These are phyloP conservation scores for Neurospora sp. DNA, from an alignment of 495 filamentous ascomycete genomes.

Conservation along the genomic window DNA sequence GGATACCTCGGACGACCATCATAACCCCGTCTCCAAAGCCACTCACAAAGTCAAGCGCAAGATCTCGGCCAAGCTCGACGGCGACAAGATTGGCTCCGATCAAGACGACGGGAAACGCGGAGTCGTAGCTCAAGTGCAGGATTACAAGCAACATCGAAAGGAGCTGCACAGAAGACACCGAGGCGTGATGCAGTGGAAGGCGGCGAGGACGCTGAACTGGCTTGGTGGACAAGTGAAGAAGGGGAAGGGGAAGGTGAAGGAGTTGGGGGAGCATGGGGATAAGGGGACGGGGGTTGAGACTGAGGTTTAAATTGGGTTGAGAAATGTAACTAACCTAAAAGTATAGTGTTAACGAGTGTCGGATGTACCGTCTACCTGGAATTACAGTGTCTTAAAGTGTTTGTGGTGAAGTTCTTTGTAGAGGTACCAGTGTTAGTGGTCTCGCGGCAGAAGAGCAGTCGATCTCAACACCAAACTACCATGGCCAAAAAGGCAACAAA, in stretches of 20 bases:
- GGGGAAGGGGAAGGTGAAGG: slow-evolving; percentile 42
- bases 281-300: slow-evolving; percentile 54
- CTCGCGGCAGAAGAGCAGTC: too few species aligned
- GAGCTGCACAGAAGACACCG: slow-evolving; percentile 52
- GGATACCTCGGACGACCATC: neutral
- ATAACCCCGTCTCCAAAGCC: neutral
- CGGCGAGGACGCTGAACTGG: slow-evolving; percentile 49
- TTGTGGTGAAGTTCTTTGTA: too few species aligned
- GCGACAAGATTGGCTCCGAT: neutral
- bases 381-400: too few species aligned
- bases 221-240: slow-evolving; percentile 47
- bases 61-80: slow-evolving; percentile 7
- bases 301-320: slow-evolving; percentile 28
- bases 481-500: too few species aligned
- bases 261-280: slow-evolving; percentile 43
- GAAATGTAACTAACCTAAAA: neutral
- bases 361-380: too few species aligned
- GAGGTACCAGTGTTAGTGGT: too few species aligned
- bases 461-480: too few species aligned
- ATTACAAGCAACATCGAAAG: slow-evolving; percentile 47
- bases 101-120: slow-evolving; percentile 33
- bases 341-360: neutral
- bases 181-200: slow-evolving; percentile 62
- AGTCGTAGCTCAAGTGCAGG: slow-evolving; percentile 29
- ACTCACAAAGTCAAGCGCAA: neutral